These are phyloP conservation scores for Nakataea oryzae DNA, from an alignment of 2,329 filamentous ascomycete species.

Conservation along the genomic window DNA sequence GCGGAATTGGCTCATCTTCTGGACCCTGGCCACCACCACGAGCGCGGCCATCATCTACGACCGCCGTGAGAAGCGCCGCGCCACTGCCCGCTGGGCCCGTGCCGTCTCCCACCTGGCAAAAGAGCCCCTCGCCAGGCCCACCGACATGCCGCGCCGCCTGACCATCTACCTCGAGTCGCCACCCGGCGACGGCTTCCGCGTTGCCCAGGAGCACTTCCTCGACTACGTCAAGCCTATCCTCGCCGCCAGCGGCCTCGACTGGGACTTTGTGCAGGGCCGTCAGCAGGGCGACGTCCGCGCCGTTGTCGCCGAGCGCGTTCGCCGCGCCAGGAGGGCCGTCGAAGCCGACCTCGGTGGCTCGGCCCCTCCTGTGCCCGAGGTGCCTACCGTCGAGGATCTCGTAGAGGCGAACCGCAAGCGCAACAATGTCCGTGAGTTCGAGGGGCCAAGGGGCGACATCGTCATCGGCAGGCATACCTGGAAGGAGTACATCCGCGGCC, in stretches of 20 bases:
- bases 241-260: conserved; percentile 82
- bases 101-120: conserved; percentile 76
- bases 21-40: conserved; percentile 67
- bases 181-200: conserved; percentile 72
- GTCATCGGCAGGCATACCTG: conserved; percentile 86
- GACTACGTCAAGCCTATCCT: conserved; percentile 93
- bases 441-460: conserved; percentile 71
- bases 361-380: conserved; percentile 28
- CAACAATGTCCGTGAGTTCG: conserved; percentile 59
- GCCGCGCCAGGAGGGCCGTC: conserved; percentile 55
- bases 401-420: conserved; percentile 53
- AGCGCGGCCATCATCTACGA: conserved; percentile 82
- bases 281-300: conserved; percentile 88
- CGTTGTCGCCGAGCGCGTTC: conserved; percentile 75
- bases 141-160: conserved; percentile 69
- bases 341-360: conserved; percentile 28
- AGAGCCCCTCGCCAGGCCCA: conserved; percentile 58
- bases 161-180: conserved; percentile 80
- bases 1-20: conserved; percentile 96
- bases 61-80: conserved; percentile 76
- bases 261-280: conserved; percentile 89
- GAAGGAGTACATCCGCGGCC: conserved; percentile 91
- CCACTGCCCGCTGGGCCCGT: conserved; percentile 77
- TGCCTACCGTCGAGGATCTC: conserved; percentile 44
- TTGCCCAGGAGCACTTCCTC: conserved; percentile 88